phyloP scores from a whole-genome alignment of 306 rosid species.

The Acacia crassicarpa region DNA sequence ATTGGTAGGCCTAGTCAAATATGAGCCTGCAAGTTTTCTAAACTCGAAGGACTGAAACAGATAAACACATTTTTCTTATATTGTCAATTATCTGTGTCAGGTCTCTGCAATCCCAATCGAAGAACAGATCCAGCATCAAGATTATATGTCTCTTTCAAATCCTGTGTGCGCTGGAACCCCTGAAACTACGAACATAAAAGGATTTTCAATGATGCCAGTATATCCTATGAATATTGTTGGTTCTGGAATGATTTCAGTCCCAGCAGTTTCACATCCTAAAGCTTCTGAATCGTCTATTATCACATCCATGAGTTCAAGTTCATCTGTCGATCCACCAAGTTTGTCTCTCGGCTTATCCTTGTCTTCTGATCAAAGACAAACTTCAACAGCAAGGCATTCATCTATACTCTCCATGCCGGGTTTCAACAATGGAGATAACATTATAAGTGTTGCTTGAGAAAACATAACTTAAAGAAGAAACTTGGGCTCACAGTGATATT shows the following conservation, averaged over 20 bases:
- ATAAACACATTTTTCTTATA: constrained; percentile 21
- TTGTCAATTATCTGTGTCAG: constrained; percentile 40
- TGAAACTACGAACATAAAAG: constrained; percentile 50
- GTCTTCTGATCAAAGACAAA: constrained; percentile 61
- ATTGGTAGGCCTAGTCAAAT: neutral
- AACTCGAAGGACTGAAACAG: neutral
- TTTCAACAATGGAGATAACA: constrained; percentile 71
- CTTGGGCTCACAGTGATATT: constrained; percentile 36
- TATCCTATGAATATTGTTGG: constrained; percentile 49
- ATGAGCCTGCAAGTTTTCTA: neutral
- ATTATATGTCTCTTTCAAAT: constrained; percentile 48
- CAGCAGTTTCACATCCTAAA: constrained; percentile 37
- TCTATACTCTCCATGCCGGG: constrained; percentile 58
- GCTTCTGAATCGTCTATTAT: constrained; percentile 37
- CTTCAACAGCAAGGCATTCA: constrained; percentile 61
- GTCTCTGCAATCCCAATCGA: constrained; percentile 71
- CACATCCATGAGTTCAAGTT: constrained; percentile 39
- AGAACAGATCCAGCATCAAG: constrained; percentile 62
- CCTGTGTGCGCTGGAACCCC: constrained; percentile 42
- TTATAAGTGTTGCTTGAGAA: constrained; percentile 73
- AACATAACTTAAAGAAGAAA: constrained; percentile 16
- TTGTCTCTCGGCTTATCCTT: constrained; percentile 78
- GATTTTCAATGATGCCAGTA: constrained; percentile 49
- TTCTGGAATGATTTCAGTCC: constrained; percentile 41
- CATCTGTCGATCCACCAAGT: constrained; percentile 54